Evolutionary conservation across 495 filamentous ascomycete genomes (phyloP).

Genomic region (Trichocladium antarcticum): DNA sequence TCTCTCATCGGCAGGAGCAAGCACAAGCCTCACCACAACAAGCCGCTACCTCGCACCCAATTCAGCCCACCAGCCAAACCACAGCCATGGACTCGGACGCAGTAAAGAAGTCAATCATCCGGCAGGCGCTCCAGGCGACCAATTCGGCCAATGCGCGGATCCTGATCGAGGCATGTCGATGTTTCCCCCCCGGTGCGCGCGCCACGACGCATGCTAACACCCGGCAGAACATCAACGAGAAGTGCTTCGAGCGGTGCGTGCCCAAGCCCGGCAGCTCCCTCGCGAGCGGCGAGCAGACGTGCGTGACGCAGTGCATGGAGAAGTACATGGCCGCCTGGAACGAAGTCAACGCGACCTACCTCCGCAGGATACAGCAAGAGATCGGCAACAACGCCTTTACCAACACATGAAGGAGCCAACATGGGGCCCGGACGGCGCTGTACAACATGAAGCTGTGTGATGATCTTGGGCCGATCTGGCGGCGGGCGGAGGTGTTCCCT

Average conservation of each 20-base stretch:
- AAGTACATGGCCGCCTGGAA: slow-evolving; percentile 98
- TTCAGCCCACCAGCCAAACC: background rate
- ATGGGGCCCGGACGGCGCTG: background rate
- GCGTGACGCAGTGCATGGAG: slow-evolving; percentile 83
- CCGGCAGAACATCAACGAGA: slow-evolving; percentile 84
- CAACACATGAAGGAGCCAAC: slow-evolving; percentile 1
- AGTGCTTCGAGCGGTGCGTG: slow-evolving; percentile 92
- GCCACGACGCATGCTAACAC: background rate
- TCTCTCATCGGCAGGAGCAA: background rate
- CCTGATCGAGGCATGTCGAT: slow-evolving; percentile 53
- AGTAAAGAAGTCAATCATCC: slow-evolving; percentile 56
- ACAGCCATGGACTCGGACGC: slow-evolving; percentile 35
- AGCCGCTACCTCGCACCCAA: background rate
- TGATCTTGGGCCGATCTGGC: background rate
- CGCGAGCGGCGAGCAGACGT: slow-evolving; percentile 59
- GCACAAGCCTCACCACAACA: background rate
- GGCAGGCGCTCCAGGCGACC: slow-evolving; percentile 62
- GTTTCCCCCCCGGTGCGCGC: too few species aligned
- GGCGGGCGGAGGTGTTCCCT: too few species aligned
- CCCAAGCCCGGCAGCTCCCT: slow-evolving; percentile 71
- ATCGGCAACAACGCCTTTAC: slow-evolving; percentile 12
- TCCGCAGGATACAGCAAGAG: slow-evolving; percentile 59
- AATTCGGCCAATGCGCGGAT: slow-evolving; percentile 62
- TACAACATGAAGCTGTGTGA: background rate
- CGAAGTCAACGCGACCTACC: slow-evolving; percentile 62